Evolutionary conservation across 495 filamentous ascomycete species (phyloP).

Genomic region (Penicillium diatomitis): DNA sequence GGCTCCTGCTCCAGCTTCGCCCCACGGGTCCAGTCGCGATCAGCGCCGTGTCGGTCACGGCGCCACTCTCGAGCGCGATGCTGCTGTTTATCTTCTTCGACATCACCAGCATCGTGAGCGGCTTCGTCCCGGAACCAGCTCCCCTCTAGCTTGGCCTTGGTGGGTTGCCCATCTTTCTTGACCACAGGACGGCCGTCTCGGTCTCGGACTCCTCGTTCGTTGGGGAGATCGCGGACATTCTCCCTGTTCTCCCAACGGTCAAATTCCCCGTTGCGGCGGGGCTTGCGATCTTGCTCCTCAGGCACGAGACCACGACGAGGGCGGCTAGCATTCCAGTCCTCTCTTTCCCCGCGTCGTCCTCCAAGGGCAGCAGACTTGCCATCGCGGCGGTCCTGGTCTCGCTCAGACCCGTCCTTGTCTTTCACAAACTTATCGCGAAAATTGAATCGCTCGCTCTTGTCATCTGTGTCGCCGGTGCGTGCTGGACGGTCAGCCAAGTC

Average conservation of each 20-base stretch:
- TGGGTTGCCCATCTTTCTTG: constrained; percentile 38
- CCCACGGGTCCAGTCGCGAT: constrained; percentile 51
- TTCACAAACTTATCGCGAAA: constrained; percentile 47
- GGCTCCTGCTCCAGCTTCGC: constrained; percentile 63
- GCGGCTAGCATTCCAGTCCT: constrained; percentile 51
- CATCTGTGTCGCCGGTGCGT: constrained; percentile 40
- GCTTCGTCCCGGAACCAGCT: constrained; percentile 49
- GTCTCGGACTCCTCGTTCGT: constrained; percentile 30
- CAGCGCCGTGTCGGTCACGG: constrained; percentile 48
- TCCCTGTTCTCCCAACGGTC: constrained; percentile 44
- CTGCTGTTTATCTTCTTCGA: constrained; percentile 44
- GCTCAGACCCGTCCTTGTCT: constrained; percentile 38
- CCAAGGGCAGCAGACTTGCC: constrained; percentile 27
- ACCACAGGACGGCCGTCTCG: constrained; percentile 40
- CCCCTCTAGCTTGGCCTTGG: constrained; percentile 43
- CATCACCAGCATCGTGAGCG: constrained; percentile 44
- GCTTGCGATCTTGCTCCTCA: constrained; percentile 46
- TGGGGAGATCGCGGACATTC: constrained; percentile 39
- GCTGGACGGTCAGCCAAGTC: constrained; percentile 37
- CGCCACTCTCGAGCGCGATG: constrained; percentile 57
- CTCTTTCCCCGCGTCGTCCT: constrained; percentile 40
- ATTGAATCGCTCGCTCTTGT: constrained; percentile 52
- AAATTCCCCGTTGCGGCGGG: constrained; percentile 53
- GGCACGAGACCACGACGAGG: constrained; percentile 42
- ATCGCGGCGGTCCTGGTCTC: constrained; percentile 36